phyloP scores from a whole-genome alignment of 768 basidiomycete species.

The Pulveroboletus sp. region DNA sequence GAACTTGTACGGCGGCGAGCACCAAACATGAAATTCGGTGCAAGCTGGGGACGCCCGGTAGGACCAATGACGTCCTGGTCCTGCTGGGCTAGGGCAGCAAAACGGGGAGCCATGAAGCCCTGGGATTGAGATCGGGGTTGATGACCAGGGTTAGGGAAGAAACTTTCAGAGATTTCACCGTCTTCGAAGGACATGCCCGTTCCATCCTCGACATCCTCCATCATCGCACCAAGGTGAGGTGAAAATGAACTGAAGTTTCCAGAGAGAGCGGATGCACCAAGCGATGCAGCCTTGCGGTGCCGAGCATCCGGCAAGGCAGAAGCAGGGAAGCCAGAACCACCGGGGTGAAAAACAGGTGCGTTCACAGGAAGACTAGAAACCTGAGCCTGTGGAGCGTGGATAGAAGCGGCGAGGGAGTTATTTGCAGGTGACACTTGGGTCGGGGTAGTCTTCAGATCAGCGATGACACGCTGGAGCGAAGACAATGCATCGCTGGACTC shows the following conservation, averaged over 20 bases:
- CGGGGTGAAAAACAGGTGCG: slow-evolving; percentile 73
- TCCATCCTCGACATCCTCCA: slow-evolving; percentile 74
- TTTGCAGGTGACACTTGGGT: slow-evolving; percentile 40
- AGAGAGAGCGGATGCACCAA: slow-evolving; percentile 55
- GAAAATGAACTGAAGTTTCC: slow-evolving; percentile 68
- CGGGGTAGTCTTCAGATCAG: slow-evolving; percentile 82
- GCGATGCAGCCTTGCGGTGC: slow-evolving; percentile 79
- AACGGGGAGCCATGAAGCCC: slow-evolving; percentile 85
- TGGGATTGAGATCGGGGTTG: slow-evolving; percentile 76
- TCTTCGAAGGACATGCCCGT: slow-evolving; percentile 55
- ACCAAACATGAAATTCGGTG: slow-evolving; percentile 91
- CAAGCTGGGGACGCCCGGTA: slow-evolving; percentile 81
- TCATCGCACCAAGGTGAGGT: slow-evolving; percentile 79
- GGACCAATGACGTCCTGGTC: slow-evolving; percentile 62
- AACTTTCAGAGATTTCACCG: slow-evolving; percentile 68
- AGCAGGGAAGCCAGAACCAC: slow-evolving; percentile 53
- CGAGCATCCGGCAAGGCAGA: slow-evolving; percentile 43
- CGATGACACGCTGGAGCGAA: slow-evolving; percentile 89
- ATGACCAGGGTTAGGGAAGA: slow-evolving; percentile 48
- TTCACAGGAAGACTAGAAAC: slow-evolving; percentile 57
- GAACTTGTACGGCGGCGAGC: slow-evolving; percentile 52
- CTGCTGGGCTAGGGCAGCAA: slow-evolving; percentile 75
- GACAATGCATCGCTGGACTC: slow-evolving; percentile 79
- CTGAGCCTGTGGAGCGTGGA: slow-evolving; percentile 44
- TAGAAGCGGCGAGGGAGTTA: slow-evolving; percentile 39